Evolutionary conservation across 768 basidiomycete species (phyloP), one percentile per base, ranked within the genome.

Genomic region (Tricholoma sp.): DNA sequence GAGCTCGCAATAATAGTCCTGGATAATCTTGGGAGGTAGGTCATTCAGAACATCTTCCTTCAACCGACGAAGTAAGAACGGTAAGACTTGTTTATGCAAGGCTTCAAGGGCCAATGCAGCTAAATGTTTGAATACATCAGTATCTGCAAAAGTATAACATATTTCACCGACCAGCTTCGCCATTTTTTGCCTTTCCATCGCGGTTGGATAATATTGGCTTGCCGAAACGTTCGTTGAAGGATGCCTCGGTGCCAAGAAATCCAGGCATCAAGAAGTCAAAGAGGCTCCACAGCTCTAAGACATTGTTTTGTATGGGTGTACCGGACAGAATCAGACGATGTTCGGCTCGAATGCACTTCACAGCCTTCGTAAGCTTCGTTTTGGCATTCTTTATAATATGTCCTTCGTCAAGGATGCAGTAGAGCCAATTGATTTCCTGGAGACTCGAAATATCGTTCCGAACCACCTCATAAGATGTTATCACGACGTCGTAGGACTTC

Each of bases 181-280:
- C 84, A 56, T 87, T 94, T 73, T 94, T 97, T 16, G 90, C 83
- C 72, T 98, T 99, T 1, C 94, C 95, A 62, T 98, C 97, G 50
- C 95, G 83, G 69, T 93, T 94, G 5, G 93, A 90, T 52, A 97
- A 74, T 50, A 99, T 98, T 1, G 97, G 97, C 67, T 95, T 97
- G 59, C 93, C 88, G 67, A 97, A 99, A 29, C 92, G 83, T 57
- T 98, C 94, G 64, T 93, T 96, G 77, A 99, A 99, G 2, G 87
- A 88, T 12, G 86, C 71, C 70, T 98, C 97, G 11, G 89, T 94
- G n/a, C 97, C 97, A 52, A 99, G 76, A 75, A 99, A 98, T 3
- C 97, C 97, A 14, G 97, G 97, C 97, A 99, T 99, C 62, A 99
- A 75, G 75, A 98, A 99, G 72, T 99, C 97, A 71, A 99, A 99